These are phyloP conservation scores for Asterophora lycoperdoides DNA, from an alignment of 768 basidiomycete genomes.

Conservation along the genomic window DNA sequence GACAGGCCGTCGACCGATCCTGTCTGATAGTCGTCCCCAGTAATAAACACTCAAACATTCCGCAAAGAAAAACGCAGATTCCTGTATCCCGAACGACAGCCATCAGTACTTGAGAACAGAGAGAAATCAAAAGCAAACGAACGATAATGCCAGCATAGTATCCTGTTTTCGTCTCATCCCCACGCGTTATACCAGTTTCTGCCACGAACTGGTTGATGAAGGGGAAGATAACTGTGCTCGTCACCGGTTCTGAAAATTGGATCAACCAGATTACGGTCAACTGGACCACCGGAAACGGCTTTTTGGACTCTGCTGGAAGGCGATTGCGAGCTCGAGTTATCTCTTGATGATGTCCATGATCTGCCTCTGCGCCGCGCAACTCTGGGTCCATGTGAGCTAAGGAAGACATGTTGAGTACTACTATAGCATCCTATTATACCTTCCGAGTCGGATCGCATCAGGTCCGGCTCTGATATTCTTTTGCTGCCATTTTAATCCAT, in stretches of 20 bases:
- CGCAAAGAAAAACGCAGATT: conserved; percentile 35
- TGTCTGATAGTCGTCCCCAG: conserved; percentile 34
- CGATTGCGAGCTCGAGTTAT: neutral
- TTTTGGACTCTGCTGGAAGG: neutral
- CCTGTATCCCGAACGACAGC: conserved; percentile 17
- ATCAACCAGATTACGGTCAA: conserved; percentile 30
- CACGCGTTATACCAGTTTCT: conserved; percentile 38
- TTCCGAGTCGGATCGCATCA: no score
- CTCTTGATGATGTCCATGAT: neutral
- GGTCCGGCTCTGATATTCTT: no score
- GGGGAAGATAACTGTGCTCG: conserved; percentile 36
- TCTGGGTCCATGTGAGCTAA: neutral
- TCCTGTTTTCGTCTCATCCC: conserved; percentile 39
- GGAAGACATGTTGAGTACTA: neutral
- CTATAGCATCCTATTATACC: neutral
- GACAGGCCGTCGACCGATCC: conserved; percentile 31
- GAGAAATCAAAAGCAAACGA: conserved; percentile 3
- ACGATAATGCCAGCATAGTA: conserved; percentile 49
- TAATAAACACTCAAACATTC: conserved; percentile 30
- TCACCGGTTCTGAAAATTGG: conserved; percentile 27
- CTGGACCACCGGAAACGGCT: conserved; percentile 33
- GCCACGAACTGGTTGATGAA: conserved; percentile 41
- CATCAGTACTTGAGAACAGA: neutral
- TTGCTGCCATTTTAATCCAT: no score
- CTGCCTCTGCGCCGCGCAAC: neutral